Percentiles rank a stretch among this genome's conserved stretches.
These are phyloP conservation scores for Fusarium succisae DNA, from an alignment of 2,329 filamentous ascomycete species.

Conservation along the genomic window DNA sequence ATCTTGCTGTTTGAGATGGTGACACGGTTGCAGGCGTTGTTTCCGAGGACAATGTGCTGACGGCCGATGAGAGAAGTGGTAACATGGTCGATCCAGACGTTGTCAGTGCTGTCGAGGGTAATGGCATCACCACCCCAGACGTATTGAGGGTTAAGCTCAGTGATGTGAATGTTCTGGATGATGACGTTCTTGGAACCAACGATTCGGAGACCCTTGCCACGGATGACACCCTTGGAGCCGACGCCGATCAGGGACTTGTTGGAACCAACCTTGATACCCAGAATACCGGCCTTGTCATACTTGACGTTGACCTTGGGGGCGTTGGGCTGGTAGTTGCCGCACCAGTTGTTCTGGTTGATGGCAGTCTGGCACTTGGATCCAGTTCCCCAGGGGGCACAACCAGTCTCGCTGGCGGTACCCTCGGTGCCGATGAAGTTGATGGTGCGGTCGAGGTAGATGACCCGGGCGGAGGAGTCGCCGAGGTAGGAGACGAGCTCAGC, in stretches of 20 bases:
- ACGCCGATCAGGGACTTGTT: slow-evolving; percentile 68
- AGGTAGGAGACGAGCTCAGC: slow-evolving; percentile 69
- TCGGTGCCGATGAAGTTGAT: slow-evolving; percentile 66
- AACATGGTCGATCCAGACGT: slow-evolving; percentile 63
- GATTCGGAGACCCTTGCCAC: slow-evolving; percentile 65
- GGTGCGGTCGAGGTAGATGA: slow-evolving; percentile 66
- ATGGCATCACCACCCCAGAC: slow-evolving; percentile 70
- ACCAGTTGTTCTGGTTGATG: slow-evolving; percentile 69
- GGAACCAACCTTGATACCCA: slow-evolving; percentile 61
- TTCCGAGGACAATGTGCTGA: slow-evolving; percentile 69
- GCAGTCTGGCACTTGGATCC: slow-evolving; percentile 63
- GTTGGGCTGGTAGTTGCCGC: slow-evolving; percentile 64
- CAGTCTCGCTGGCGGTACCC: slow-evolving; percentile 60
- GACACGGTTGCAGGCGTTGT: slow-evolving; percentile 61
- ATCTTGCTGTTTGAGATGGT: slow-evolving; percentile 70
- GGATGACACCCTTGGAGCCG: slow-evolving; percentile 63
- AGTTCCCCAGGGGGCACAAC: slow-evolving; percentile 68
- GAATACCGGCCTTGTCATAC: slow-evolving; percentile 61
- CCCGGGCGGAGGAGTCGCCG: slow-evolving; percentile 60
- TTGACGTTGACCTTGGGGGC: slow-evolving; percentile 57
- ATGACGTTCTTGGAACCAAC: slow-evolving; percentile 63
- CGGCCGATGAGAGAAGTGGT: slow-evolving; percentile 67
- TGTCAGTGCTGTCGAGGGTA: slow-evolving; percentile 57
- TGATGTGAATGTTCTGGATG: slow-evolving; percentile 67
- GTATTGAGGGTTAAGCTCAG: slow-evolving; percentile 64